Evolutionary conservation across 202 grass and related monocot species (phyloP), one percentile per base, ranked within the genome.

Genomic region (Digitaria exilis): DNA sequence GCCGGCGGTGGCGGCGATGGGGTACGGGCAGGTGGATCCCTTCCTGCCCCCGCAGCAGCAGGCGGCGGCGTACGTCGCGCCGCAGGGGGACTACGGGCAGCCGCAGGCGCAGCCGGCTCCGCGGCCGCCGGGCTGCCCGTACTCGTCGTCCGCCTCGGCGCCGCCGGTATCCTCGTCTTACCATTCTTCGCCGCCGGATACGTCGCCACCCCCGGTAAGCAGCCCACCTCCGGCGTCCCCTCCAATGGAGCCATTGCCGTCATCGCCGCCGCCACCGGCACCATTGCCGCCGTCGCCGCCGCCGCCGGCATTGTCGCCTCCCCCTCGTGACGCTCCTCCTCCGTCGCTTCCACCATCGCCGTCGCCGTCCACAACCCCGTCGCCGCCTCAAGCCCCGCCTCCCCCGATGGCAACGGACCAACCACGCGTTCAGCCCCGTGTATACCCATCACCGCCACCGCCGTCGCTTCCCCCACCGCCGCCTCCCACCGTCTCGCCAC

Each of bases 401-500:
- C 84, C 94, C 1, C 86, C 92, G 13, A 71, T 77, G 21, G 72
- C 86, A 2, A 73, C 39, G 2, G 84, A 87, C 68, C 88, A 90
- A 16, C 88, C 86, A 21, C 92, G 80, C 72, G 80, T 80, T 26
- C 80, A 85, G 42, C 86, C 86, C 26, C 84, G 73, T 2, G 48
- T 85, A 18, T 87, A 82, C 64, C 83, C 88, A 11, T 89, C 89
- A 13, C 89, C 89, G 34, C 87, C 90, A 2, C 83, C 81, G 15
- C 89, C 85, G 42, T 96, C 87, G 37, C 76, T 91, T 4, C 89
- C 94, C 10, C 79, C 94, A 11, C 89, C 94, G 55, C 74, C 89
- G 0, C 86, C 89, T 61, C 51, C 9, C 57, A 48, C 78, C 69
- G 64, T 89, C 54, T 86, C 92, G 51, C 87, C 80, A 15, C 90